Evolutionary conservation across 1,284 basidiomycete species (phyloP), one percentile per base, ranked within the genome.

Genomic region (Tilletia indica): DNA sequence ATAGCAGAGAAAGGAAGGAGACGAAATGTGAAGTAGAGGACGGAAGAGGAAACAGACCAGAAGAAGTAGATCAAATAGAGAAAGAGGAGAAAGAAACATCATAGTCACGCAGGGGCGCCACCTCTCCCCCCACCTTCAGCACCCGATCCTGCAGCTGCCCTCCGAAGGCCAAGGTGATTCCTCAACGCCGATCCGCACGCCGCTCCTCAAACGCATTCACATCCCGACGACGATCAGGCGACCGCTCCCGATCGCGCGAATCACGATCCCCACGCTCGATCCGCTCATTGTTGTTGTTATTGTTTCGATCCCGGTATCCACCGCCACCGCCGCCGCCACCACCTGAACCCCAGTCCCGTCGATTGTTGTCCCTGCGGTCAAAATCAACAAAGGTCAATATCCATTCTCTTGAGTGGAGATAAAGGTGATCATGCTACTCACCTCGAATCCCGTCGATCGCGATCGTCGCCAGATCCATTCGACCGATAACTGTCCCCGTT

Each of bases 241-340:
- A 64, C 61, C 61, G 34, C 16, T 64, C 61, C 12, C 61, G 34
- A n/a, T 64, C 61, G 31, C 61, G 61, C 4, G 36, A 42, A 38
- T 64, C 61, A 3, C 61, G 61, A 9, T n/a, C 31, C 31, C 36
- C 61, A n/a, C 61, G 61, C 19, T 54, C 16, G 51, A 12, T 25
- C 51, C 51, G 51, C 34, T 64, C 61, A 8, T 36, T 34, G 36
- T 64, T 12, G 36, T 42, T 39, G 58, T 19, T 34, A 61, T 38
- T 31, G 34, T 2, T 34, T 38, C 61, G 61, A 38, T 36, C 34
- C 5, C 61, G 61, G 16, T 12, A 8, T 25, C 51, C 6, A 54
- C 42, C 14, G 9, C 42, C 42, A 45, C 42, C n/a, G n/a, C n/a
- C 21, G 49, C 49, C 19, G 49, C 21, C 51, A 31, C 25, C 25